phyloP scores from a whole-genome alignment of 768 basidiomycete genomes.

The Pilatotrama ljubarskyi region DNA sequence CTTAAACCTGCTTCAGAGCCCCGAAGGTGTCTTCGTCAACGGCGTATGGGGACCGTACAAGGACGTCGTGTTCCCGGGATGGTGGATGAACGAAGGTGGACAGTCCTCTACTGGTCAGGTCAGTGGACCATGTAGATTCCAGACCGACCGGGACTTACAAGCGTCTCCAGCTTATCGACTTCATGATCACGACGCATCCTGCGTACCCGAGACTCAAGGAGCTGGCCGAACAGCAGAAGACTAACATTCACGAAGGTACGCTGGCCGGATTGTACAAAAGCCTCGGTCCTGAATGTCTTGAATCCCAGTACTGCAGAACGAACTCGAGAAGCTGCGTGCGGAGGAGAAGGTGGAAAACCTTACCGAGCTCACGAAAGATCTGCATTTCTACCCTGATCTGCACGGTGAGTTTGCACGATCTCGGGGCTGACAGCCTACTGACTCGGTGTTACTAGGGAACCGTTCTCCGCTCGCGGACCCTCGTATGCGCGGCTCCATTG shows the following conservation, averaged over 20 bases:
- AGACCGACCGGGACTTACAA: background rate
- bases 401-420: constrained; percentile 55
- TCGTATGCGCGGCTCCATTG: constrained; percentile 91
- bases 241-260: constrained; percentile 59
- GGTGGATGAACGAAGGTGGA: constrained; percentile 99
- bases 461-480: constrained; percentile 95
- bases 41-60: constrained; percentile 94
- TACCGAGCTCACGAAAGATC: constrained; percentile 84
- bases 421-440: background rate
- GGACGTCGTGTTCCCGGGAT: constrained; percentile 88
- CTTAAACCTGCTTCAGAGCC: constrained; percentile 49
- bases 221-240: constrained; percentile 56
- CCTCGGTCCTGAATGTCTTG: background rate
- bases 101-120: constrained; percentile 98
- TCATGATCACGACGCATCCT: constrained; percentile 89
- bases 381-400: constrained; percentile 95
- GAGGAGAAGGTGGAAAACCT: constrained; percentile 58
- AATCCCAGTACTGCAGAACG: constrained; percentile 66
- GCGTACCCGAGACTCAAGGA: constrained; percentile 74
- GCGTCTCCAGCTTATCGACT: constrained; percentile 76
- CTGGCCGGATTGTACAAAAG: background rate
- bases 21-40: constrained; percentile 79
- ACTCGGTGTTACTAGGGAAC: constrained; percentile 62
- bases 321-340: constrained; percentile 63
- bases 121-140: constrained; percentile 9